Conservation (phyloP, 208 protist species). For the Blastocrithidia nonstop region DNA sequence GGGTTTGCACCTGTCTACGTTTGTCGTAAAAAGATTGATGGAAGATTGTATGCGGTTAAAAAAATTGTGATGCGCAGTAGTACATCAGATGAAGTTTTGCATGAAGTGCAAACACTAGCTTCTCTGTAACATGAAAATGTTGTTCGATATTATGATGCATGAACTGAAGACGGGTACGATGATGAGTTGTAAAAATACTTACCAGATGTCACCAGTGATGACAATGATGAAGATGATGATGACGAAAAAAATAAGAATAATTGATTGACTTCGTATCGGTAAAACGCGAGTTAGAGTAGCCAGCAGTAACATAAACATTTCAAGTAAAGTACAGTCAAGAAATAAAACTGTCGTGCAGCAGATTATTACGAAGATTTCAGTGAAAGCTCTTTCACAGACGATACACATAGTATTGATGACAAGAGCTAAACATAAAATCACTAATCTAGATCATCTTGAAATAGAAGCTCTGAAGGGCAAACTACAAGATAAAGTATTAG, state of each 20-base stretch:
- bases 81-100: constrained; percentile 35
- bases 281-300: neutral
- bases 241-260: constrained; percentile 9
- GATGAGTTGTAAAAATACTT: constrained; percentile 52
- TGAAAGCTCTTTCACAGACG: too few relatives aligned
- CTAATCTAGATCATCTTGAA: too few relatives aligned
- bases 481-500: too few relatives aligned
- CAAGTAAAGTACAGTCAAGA: too few relatives aligned
- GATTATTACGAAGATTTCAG: too few relatives aligned
- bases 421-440: too few relatives aligned
- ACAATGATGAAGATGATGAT: constrained; percentile 15
- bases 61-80: constrained; percentile 58
- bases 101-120: constrained; percentile 70
- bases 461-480: too few relatives aligned
- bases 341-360: too few relatives aligned
- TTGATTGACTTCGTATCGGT: neutral
- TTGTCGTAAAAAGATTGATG: constrained; percentile 74
- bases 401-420: too few relatives aligned
- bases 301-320: too few relatives aligned
- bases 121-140: constrained; percentile 70
- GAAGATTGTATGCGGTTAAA: constrained; percentile 68
- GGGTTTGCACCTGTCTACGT: constrained; percentile 78
- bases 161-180: constrained; percentile 72
- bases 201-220: too few relatives aligned
- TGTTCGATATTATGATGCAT: constrained; percentile 83